phyloP scores from a whole-genome alignment of 202 grass and related monocot species.

The Hordeum pubiflorum region DNA sequence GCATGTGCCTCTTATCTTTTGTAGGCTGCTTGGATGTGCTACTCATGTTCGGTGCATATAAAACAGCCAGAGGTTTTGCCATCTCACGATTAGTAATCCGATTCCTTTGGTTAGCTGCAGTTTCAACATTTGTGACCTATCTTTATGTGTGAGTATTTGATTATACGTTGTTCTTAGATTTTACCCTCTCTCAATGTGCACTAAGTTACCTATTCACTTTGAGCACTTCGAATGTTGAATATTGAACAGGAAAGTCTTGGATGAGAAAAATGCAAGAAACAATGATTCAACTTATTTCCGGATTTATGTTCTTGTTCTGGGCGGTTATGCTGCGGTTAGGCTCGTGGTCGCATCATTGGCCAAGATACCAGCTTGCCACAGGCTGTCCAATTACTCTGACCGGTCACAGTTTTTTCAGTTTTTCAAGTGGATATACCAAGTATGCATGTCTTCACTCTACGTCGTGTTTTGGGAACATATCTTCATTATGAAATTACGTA shows the following conservation, averaged over 20 bases:
- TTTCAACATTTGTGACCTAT: conserved; percentile 76
- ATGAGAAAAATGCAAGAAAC: conserved; percentile 59
- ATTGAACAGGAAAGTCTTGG: conserved; percentile 76
- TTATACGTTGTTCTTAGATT: conserved; percentile 13
- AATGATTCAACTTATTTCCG: conserved; percentile 89
- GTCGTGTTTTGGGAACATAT: background rate
- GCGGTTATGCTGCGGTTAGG: conserved; percentile 75
- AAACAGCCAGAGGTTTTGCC: conserved; percentile 77
- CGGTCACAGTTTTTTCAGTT: conserved; percentile 84
- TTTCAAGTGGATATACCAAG: conserved; percentile 99
- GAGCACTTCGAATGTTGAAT: conserved; percentile 29
- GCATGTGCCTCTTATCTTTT: conserved; percentile 10
- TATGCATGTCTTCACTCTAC: conserved; percentile 27
- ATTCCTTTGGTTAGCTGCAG: conserved; percentile 63
- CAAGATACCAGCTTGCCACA: conserved; percentile 95
- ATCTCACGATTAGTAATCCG: conserved; percentile 83
- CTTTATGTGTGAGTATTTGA: conserved; percentile 75
- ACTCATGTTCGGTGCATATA: conserved; percentile 88
- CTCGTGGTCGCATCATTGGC: conserved; percentile 57
- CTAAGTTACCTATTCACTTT: conserved; percentile 18
- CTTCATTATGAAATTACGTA: background rate
- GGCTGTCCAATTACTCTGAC: conserved; percentile 65
- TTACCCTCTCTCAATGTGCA: conserved; percentile 12
- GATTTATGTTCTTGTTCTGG: conserved; percentile 79
- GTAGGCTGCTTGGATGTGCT: conserved; percentile 90